phyloP scores from a whole-genome alignment of 1,139 yeast species.

The Yamadazyma songkhlaensis region DNA sequence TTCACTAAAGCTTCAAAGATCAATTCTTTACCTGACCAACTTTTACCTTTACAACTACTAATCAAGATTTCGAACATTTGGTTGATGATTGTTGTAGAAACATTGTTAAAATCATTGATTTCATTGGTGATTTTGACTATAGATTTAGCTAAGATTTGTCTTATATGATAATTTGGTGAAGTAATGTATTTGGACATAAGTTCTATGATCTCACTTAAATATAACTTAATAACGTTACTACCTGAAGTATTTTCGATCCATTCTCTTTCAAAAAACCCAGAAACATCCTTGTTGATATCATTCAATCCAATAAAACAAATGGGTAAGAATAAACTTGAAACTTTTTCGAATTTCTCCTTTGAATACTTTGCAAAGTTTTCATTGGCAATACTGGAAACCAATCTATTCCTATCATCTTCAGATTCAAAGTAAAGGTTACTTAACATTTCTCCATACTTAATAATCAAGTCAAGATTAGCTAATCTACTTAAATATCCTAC shows the following conservation, averaged over 20 bases:
- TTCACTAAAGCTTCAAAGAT: slow-evolving; percentile 70
- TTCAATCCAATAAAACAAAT: slow-evolving; percentile 75
- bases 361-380: slow-evolving; percentile 71
- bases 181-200: slow-evolving; percentile 49
- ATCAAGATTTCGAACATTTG: slow-evolving; percentile 55
- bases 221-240: slow-evolving; percentile 65
- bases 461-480: slow-evolving; percentile 51
- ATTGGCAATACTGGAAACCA: slow-evolving; percentile 60
- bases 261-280: slow-evolving; percentile 53
- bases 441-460: slow-evolving; percentile 53
- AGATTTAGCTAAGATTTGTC: slow-evolving; percentile 71
- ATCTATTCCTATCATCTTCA: slow-evolving; percentile 46
- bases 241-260: slow-evolving; percentile 85
- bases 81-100: slow-evolving; percentile 22
- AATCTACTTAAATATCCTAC: slow-evolving; percentile 77
- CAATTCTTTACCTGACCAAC: slow-evolving; percentile 87
- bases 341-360: slow-evolving; percentile 65
- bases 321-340: slow-evolving; percentile 70
- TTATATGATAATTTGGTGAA: slow-evolving; percentile 60
- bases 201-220: slow-evolving; percentile 65
- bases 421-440: slow-evolving; percentile 60
- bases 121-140: slow-evolving; percentile 59
- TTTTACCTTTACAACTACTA: slow-evolving; percentile 68
- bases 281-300: slow-evolving; percentile 51
- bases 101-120: slow-evolving; percentile 31